A percentile compares a stretch with the other conserved stretches of the same genome.
Conservation (phyloP, 805 yeast genomes). For the Suhomyces faveliae region DNA sequence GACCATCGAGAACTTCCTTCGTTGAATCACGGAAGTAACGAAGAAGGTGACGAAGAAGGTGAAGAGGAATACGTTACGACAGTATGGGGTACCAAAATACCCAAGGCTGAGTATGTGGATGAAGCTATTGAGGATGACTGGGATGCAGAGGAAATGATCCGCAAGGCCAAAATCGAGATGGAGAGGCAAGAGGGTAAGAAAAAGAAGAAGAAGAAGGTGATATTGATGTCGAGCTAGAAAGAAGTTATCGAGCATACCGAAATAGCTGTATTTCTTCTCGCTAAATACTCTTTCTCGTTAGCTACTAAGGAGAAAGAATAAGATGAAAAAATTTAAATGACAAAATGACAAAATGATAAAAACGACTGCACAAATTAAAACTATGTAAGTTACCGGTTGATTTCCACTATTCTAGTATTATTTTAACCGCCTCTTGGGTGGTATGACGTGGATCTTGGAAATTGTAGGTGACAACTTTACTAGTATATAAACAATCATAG, state of each 20-base stretch:
- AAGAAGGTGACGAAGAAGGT: conserved; percentile 9
- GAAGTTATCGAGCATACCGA: no score
- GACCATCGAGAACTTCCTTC: conserved; percentile 39
- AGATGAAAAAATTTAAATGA: no score
- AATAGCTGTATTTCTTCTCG: no score
- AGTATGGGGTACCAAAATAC: conserved; percentile 75
- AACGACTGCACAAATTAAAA: conserved; percentile 1
- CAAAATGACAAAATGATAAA: background rate
- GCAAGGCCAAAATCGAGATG: conserved; percentile 51
- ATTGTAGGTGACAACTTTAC: no score
- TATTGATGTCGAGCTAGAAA: conserved; percentile 9
- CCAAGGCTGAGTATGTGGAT: conserved; percentile 36
- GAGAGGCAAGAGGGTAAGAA: conserved; percentile 28
- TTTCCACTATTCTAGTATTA: no score
- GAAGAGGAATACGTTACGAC: conserved; percentile 44
- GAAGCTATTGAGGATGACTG: conserved; percentile 40
- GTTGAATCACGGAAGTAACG: conserved; percentile 8
- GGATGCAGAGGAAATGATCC: conserved; percentile 52
- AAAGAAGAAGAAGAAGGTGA: conserved; percentile 48
- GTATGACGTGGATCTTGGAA: no score
- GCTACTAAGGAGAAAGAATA: no score
- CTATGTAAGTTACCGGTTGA: no score
- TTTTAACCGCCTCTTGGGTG: no score
- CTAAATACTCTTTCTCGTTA: no score
- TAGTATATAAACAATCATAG: no score